Evolutionary conservation across 148 eudicot genomes (phyloP), one percentile per base, ranked within the genome.

Genomic region (Rhododendron williamsianum): DNA sequence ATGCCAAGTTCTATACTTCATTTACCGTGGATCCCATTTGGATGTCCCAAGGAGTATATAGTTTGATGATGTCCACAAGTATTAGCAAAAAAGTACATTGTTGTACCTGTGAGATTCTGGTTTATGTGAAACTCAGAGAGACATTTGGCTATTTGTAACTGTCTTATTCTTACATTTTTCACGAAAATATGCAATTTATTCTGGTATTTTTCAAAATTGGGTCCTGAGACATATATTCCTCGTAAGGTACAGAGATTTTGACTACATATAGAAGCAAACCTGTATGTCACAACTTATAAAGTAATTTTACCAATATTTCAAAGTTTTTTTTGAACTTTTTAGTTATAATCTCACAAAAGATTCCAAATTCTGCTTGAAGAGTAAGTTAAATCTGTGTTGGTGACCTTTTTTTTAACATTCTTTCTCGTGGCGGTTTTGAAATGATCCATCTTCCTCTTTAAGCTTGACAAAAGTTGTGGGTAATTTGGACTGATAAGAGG

Each of bases 1-100:
- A 87, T 48, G 89, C 56, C 67, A 79, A 48, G 36, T 78, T 67
- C 9, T 71, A 0, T 46, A 4, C 48, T 81, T 16, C n/a, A 69
- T 81, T 74, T 74, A 11, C 5, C 7, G 23, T 18, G 21, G 63
- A 48, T 72, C 18, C 36, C 43, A 72, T 71, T 25, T 74, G 43
- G 78, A 49, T 83, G 85, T 23, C 49, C 65, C 19, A 49, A 9
- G 25, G 45, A 19, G 30, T 46, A 58, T 69, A 46, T 83, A 15
- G 54, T 33, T 83, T 83, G 45, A 69, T 21, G 33, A 18, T 65
- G 36, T 67, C 60, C 23, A 69, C 23, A 43, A 65, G 36, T 23
- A 9, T 46, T 45, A 69, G 78, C 60, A 25, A 7, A 69, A 46
- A 0, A 46, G 41, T 46, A 15, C 2, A 1, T 21, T 60, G 4